These are phyloP conservation scores for Trametes pubescens DNA, from an alignment of 1,284 basidiomycete genomes.

Conservation along the genomic window DNA sequence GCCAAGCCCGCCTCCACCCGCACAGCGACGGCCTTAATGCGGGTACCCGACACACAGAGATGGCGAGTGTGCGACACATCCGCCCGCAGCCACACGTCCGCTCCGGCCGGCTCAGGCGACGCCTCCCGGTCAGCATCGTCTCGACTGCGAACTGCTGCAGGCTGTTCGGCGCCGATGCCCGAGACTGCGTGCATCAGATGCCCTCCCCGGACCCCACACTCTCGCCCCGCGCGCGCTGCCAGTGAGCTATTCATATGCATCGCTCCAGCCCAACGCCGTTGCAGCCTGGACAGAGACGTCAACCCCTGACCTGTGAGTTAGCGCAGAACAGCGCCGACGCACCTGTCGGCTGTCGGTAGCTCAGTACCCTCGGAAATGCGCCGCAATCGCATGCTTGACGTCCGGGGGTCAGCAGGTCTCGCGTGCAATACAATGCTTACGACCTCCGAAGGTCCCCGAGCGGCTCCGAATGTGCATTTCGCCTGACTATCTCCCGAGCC, in stretches of 20 bases:
- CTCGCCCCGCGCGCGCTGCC: not conserved
- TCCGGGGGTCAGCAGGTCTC: conserved; percentile 5
- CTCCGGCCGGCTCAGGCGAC: not conserved
- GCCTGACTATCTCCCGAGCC: not conserved
- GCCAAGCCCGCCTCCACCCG: conserved; percentile 5
- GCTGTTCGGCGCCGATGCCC: conserved; percentile 15
- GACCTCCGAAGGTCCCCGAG: conserved; percentile 1
- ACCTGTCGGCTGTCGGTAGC: conserved; percentile 6
- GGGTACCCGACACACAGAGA: not conserved
- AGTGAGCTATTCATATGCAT: conserved; percentile 1
- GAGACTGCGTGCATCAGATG: conserved; percentile 3
- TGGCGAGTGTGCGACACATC: not conserved
- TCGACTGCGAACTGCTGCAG: not conserved
- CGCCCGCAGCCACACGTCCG: not conserved
- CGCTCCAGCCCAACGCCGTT: conserved; percentile 3
- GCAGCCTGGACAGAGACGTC: conserved; percentile 13
- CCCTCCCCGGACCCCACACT: not conserved
- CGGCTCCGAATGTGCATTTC: conserved; percentile 1
- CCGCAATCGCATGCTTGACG: conserved; percentile 5
- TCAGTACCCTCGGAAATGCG: conserved; percentile 9
- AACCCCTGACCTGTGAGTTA: not conserved
- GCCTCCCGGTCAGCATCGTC: not conserved
- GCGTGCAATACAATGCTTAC: not conserved
- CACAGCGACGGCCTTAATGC: conserved; percentile 15
- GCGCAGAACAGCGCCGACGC: not conserved